Evolutionary conservation across 2,329 filamentous ascomycete genomes (phyloP).

Genomic region (Colletotrichum lupini): DNA sequence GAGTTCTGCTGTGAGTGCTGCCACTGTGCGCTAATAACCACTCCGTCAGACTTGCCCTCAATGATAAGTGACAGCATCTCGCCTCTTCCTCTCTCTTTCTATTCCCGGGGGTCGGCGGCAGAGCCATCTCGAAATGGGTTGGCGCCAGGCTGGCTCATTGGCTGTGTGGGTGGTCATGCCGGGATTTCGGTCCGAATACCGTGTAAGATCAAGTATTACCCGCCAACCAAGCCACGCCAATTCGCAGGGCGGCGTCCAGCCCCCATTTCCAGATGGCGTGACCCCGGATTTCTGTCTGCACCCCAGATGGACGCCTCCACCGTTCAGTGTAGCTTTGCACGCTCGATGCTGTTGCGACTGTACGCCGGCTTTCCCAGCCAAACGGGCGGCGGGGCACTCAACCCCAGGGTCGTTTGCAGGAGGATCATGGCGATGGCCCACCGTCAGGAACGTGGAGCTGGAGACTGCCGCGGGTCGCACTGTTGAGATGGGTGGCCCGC

Average conservation of each 20-base stretch:
- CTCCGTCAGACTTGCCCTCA: not conserved
- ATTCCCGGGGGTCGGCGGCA: conserved; percentile 20
- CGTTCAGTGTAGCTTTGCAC: not conserved
- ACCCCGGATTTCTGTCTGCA: conserved; percentile 32
- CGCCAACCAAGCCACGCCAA: conserved; percentile 32
- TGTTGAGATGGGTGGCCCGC: not conserved
- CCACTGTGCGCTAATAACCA: not conserved
- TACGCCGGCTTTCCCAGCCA: conserved; percentile 8
- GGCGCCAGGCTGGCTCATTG: conserved; percentile 24
- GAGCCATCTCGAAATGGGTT: conserved; percentile 24
- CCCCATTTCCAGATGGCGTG: conserved; percentile 18
- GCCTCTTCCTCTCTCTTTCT: not conserved
- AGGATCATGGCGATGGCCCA: not conserved
- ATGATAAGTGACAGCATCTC: conserved; percentile 14
- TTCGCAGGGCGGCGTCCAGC: conserved; percentile 12
- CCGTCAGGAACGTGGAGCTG: not conserved
- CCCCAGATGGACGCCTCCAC: conserved; percentile 23
- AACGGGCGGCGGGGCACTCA: not conserved
- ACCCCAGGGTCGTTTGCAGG: not conserved
- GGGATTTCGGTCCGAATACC: conserved; percentile 34
- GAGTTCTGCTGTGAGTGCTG: too few relatives aligned
- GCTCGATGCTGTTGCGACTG: not conserved
- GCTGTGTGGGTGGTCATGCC: conserved; percentile 7
- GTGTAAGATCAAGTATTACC: conserved; percentile 31
- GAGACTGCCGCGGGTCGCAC: not conserved